Evolutionary conservation across 441 rosid genomes (phyloP), one percentile per base, ranked within the genome.

Genomic region (Viola pubescens): DNA sequence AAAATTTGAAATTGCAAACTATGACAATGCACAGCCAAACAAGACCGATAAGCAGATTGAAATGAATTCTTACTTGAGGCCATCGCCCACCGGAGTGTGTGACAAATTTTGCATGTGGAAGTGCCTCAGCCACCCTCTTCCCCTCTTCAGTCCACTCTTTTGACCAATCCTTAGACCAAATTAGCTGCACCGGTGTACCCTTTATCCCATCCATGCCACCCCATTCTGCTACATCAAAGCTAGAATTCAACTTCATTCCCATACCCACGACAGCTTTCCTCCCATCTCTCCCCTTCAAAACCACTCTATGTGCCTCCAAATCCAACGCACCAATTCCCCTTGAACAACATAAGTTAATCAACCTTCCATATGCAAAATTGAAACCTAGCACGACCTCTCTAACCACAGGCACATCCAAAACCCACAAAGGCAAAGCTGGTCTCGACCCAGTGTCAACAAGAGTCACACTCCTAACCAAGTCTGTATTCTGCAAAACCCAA

Each of bases 221-320:
- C 98, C 98, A 92, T 47, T 81, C 90, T 52, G 77, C 83, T 10
- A 87, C 54, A 71, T 78, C 82, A 63, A 89, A 87, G 81, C 92
- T 89, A 66, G 74, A 44, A 77, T 92, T 92, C 66, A 92, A 60
- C 80, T 72, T 81, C 77, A 64, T 83, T 39, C 79, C 81, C 0
- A 79, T 80, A 50, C 70, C 87, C 52, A 82, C 73, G 49, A 81
- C 67, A 9, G 98, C 82, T 67, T 76, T 82, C 58, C 84, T 60
- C 50, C 87, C 94, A 72, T 82, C 84, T 61, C 78, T 79, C 46
- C 95, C 90, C 64, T 73, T 84, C 79, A 89, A 61, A 66, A 92
- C 81, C 69, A 76, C 73, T 76, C 94, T 78, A 75, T 89, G 81
- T 42, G 81, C 89, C 52, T 82, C 90, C 47, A 71, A 69, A 64